Percentiles rank a stretch among this genome's conserved stretches.
Conservation (phyloP, 495 filamentous ascomycete species). For the Penicillium paxilli region DNA sequence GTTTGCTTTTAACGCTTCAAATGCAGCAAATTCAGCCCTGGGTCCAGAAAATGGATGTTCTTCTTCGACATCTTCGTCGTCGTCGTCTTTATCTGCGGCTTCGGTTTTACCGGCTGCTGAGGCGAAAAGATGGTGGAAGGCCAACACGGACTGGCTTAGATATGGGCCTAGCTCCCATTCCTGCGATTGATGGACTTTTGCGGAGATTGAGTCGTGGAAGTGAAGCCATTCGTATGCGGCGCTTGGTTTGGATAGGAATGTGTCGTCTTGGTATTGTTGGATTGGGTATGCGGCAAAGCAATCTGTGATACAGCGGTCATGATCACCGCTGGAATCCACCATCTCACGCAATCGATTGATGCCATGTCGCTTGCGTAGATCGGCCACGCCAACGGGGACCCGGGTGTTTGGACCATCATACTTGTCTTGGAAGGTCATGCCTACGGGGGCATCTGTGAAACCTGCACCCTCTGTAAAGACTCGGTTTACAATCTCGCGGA, state of each 20-base stretch:
- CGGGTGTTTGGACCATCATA: constrained; percentile 27
- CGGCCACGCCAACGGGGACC: constrained; percentile 59
- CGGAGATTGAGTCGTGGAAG: constrained; percentile 84
- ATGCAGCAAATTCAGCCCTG: constrained; percentile 73
- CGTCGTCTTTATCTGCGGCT: constrained; percentile 29
- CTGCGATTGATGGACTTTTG: constrained; percentile 69
- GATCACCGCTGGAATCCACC: constrained; percentile 85
- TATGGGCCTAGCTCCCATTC: constrained; percentile 90
- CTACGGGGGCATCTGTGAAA: constrained; percentile 61
- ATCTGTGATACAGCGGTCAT: constrained; percentile 79
- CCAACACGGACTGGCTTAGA: constrained; percentile 78
- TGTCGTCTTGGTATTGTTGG: constrained; percentile 90
- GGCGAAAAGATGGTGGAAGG: constrained; percentile 91
- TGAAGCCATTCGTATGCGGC: constrained; percentile 90
- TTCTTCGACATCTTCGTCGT: constrained; percentile 53
- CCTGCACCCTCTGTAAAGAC: constrained; percentile 87
- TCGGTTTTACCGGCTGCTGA: constrained; percentile 40
- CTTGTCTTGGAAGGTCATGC: constrained; percentile 31
- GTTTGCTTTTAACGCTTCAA: constrained; percentile 72
- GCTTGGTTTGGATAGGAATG: constrained; percentile 82
- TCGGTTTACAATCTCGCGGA: constrained; percentile 79
- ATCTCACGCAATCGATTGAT: constrained; percentile 82
- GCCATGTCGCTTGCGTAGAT: constrained; percentile 72
- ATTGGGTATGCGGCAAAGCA: constrained; percentile 83
- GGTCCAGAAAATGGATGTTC: constrained; percentile 76